Base-by-base conservation (phyloP, 371 early-diverging fungal genomes). In the Fennellomyces sp. region DNA sequence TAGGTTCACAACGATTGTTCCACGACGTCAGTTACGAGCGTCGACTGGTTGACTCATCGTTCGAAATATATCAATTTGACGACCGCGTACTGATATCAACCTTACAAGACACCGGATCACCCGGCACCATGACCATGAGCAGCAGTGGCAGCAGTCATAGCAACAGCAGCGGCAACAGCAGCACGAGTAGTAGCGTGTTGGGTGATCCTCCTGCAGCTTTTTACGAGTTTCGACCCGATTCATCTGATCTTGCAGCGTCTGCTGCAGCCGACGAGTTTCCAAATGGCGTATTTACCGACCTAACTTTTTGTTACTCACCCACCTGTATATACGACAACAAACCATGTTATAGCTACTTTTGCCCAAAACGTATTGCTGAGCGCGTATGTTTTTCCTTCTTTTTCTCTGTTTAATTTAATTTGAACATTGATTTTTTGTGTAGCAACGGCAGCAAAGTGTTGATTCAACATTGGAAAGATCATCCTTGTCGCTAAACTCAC, bases 221-320 rank as follows among this genome's bases (percentile, higher is more conserved):
- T 5, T 42, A 50, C 5, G 60, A 65, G 65, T 61, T 30, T 31
- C 48, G 5, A 67, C 48, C 53, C 39, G 11, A 42, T 35, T 23
- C 27, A 36, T 30, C 31, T 54, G 28, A 23, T 42, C 12, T 56
- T 21, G 59, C 41, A 27, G 25, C 35, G 19, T 10, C 41, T 19
- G 49, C 33, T 21, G 25, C 52, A 35, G 45, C 38, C 10, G 53
- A 31, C 19, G 58, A 33, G 10, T 66, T 78, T 27, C 89, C 90
- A 11, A 86, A 79, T 56, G 96, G 96, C 29, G 87, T 96, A 1
- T 93, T 91, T 73, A 91, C 91, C 2, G 80, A 88, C 21, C 73
- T 95, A 51, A 88, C 94, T 0, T 84, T 86, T 56, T 97, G 97
- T 69, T 97, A 95, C 71, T 89, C 94, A n/a, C 91, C 95, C 0